Conservation (phyloP, 1,139 yeast genomes). For the Candida sojae region DNA sequence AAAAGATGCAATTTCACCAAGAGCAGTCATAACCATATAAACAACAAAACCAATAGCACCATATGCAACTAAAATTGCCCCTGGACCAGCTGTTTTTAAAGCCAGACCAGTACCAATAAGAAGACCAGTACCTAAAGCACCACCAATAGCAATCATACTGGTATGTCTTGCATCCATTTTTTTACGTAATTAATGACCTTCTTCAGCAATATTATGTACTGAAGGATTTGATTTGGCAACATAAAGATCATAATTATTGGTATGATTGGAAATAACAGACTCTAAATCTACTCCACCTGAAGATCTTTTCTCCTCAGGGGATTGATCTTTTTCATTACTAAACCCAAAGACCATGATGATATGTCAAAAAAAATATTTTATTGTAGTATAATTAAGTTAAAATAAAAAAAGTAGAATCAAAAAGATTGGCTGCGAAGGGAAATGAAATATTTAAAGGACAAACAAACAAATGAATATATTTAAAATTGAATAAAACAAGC, state of each 20-base stretch:
- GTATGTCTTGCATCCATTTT: constrained; percentile 70
- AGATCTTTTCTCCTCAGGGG: constrained; percentile 2
- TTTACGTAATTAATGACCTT: constrained; percentile 60
- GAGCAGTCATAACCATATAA: constrained; percentile 66
- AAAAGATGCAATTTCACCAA: constrained; percentile 77
- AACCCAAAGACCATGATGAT: constrained; percentile 5
- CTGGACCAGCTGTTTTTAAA: constrained; percentile 68
- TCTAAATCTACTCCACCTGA: constrained; percentile 11
- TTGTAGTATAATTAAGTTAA: neutral
- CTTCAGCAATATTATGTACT: constrained; percentile 27
- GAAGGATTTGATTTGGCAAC: constrained; percentile 49
- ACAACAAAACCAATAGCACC: constrained; percentile 63
- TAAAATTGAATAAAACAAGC: neutral
- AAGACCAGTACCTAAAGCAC: constrained; percentile 54
- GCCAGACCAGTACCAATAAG: constrained; percentile 72
- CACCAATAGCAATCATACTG: constrained; percentile 66
- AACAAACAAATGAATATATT: neutral
- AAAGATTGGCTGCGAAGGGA: neutral
- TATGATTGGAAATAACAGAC: constrained; percentile 27
- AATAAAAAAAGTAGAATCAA: no score
- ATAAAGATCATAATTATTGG: constrained; percentile 50
- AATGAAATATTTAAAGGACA: neutral
- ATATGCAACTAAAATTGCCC: constrained; percentile 62
- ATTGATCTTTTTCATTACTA: constrained; percentile 17
- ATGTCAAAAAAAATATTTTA: neutral